Base-by-base conservation (phyloP, 805 yeast species). In the Cyberlindnera petersonii region DNA sequence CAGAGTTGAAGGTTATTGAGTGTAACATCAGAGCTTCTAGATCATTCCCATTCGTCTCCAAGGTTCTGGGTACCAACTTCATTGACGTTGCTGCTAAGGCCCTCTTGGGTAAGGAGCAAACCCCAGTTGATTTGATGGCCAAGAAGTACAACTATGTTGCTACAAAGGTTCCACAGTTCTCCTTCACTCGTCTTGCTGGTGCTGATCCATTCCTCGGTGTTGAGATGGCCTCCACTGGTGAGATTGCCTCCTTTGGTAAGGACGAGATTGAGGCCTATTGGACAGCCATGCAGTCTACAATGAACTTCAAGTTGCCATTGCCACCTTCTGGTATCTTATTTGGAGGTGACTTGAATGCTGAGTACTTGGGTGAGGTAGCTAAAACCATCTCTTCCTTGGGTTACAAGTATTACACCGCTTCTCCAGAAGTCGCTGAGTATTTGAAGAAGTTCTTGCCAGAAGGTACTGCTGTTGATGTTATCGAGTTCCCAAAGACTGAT, bases 161-260 rank as follows among this genome's bases (percentile, higher is more conserved):
- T 35, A 85, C 94, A 40, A 93, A 93, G 70, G 97, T 91, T 39
- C 98, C 99, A 33, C 99, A 93, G 70, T 93, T 93, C 68, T 91
- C 98, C 7, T 93, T 93, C 72, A 89, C 98, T 27, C 82, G 99
- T 71, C 74, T 93, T 58, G 97, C 98, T 15, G 99, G 98, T 51
- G 99, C 99, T 35, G 99, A 93, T 65, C 99, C 99, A 48, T 89
- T 86, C 75, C 74, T 93, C 60, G 98, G 98, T 49, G 98, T 93
- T 51, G 99, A 93, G 71, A 93, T 93, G 99, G 82, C 98, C 6
- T 89, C 98, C 10, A 93, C 99, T 37, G 99, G 99, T 65, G 99
- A 93, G 69, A 85, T 93, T 61, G 98, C 98, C 22, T 86, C 96
- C 61, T 93, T 93, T 61, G 99, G 99, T 54, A 71, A 71, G 46